Base-by-base conservation (phyloP, 495 filamentous ascomycete genomes). In the Hypoxylon rickii region DNA sequence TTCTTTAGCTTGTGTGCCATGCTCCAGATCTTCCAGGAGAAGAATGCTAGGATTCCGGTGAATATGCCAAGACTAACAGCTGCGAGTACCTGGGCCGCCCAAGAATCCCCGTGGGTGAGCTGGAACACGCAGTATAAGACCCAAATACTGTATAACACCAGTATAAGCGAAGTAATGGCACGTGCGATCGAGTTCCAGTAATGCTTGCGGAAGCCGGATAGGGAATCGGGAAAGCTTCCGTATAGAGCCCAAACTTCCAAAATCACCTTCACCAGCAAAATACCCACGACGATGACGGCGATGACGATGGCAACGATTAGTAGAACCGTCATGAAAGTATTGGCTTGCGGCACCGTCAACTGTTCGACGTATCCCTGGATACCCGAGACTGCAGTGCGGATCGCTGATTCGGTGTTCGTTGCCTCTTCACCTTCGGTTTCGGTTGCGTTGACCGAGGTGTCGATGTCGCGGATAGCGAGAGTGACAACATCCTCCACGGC, bases 241-340 rank as follows among this genome's bases (percentile, higher is more conserved):
- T 91, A 95, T 11, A 97, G 75, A 7, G 91, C 88, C 94, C 94
- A 98, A 16, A 83, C 70, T 73, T 98, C 94, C 17, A 98, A 80
- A 29, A 96, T 86, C 37, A 97, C 86, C 73, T 98, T 98, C 65
- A 97, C 78, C 2, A 97, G 76, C 22, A 98, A 76, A 45, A 98
- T 93, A 32, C 87, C 86, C 16, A 96, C 91, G 20, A 86, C 85
- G 55, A 98, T 89, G 7, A 85, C 83, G 3, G 84, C 94, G 45
- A 97, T 79, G 20, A 96, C 81, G 57, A 96, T 92, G 53, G 89
- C 88, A 50, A 94, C 95, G 43, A 97, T 80, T 42, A 97, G 72
- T 1, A 97, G 76, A 4, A 96, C 84, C 0, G 94, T 96, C 93
- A 98, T 96, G 73, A 98, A 98, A 6, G 90, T 92, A 71, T 97